Evolutionary conservation across 768 basidiomycete species (phyloP).

Genomic region (Tricholoma saponaceum): DNA sequence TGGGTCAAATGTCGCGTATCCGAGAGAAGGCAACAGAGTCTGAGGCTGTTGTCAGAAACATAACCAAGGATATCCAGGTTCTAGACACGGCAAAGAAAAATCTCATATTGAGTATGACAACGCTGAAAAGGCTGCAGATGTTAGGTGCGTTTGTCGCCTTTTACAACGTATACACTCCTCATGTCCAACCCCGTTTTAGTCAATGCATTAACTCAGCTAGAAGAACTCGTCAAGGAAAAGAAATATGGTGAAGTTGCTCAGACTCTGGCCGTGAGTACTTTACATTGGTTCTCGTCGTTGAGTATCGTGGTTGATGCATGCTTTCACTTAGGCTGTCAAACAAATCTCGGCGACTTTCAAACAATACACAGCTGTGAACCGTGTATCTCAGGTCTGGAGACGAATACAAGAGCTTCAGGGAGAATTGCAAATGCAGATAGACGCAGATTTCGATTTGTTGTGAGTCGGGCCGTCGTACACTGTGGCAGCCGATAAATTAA

Average conservation of each 20-base stretch:
- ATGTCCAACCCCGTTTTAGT: slow-evolving; percentile 38
- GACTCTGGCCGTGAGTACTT: slow-evolving; percentile 57
- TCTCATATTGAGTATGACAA: slow-evolving; percentile 84
- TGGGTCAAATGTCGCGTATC: slow-evolving; percentile 94
- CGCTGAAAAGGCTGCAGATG: slow-evolving; percentile 89
- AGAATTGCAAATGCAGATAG: slow-evolving; percentile 75
- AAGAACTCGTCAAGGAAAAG: slow-evolving; percentile 71
- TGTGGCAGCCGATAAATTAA: slow-evolving; percentile 1
- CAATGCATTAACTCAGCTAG: slow-evolving; percentile 77
- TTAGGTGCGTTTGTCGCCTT: slow-evolving; percentile 57
- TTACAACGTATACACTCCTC: background rate
- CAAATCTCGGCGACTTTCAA: slow-evolving; percentile 82
- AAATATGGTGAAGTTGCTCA: slow-evolving; percentile 83
- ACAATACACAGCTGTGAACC: slow-evolving; percentile 69
- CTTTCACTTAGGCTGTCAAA: slow-evolving; percentile 66
- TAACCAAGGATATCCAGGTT: slow-evolving; percentile 95
- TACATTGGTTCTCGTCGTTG: background rate
- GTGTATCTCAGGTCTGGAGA: slow-evolving; percentile 73
- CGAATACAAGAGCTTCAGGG: slow-evolving; percentile 81
- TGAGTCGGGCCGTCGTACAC: slow-evolving; percentile 36
- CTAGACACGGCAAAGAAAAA: slow-evolving; percentile 94
- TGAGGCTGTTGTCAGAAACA: slow-evolving; percentile 91
- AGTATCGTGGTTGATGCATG: slow-evolving; percentile 1
- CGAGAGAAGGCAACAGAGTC: slow-evolving; percentile 96
- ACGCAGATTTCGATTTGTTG: slow-evolving; percentile 91